phyloP scores from a whole-genome alignment of 495 filamentous ascomycete species.

The Aspergillus bridgeri region DNA sequence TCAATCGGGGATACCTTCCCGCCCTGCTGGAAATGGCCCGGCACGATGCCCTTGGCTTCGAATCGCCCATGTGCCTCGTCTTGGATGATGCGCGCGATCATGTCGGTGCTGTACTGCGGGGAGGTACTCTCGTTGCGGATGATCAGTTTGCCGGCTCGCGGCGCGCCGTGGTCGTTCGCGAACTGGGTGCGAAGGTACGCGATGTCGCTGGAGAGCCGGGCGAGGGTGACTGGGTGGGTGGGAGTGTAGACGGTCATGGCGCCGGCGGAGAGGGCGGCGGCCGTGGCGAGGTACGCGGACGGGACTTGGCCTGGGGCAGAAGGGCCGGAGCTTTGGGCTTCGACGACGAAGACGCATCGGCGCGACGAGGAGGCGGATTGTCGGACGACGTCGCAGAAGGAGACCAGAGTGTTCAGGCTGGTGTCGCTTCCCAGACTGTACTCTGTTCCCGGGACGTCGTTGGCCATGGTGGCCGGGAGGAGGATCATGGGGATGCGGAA shows the following conservation, averaged over 20 bases:
- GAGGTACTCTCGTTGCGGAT: conserved; percentile 88
- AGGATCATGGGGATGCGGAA: conserved; percentile 88
- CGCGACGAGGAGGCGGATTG: conserved; percentile 90
- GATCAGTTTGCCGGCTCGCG: conserved; percentile 84
- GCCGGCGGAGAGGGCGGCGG: conserved; percentile 81
- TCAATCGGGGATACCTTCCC: conserved; percentile 92
- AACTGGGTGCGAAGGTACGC: conserved; percentile 81
- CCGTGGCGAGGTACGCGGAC: conserved; percentile 89
- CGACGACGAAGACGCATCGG: conserved; percentile 89
- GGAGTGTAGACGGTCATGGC: conserved; percentile 92
- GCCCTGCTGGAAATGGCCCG: conserved; percentile 95
- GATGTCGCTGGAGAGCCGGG: conserved; percentile 85
- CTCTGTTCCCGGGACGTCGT: conserved; percentile 95
- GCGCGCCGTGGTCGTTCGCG: conserved; percentile 76
- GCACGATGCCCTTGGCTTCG: conserved; percentile 82
- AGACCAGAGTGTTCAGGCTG: conserved; percentile 86
- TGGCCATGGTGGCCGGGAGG: conserved; percentile 91
- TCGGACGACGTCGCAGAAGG: conserved; percentile 93
- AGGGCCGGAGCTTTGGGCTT: conserved; percentile 84
- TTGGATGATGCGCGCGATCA: conserved; percentile 89
- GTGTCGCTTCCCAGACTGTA: conserved; percentile 94
- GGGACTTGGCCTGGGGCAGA: conserved; percentile 70
- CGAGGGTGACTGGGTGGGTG: conserved; percentile 85
- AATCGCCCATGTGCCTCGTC: conserved; percentile 86
- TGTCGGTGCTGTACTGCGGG: conserved; percentile 78